These are phyloP conservation scores for Penicillium nordicum DNA, from an alignment of 2,329 filamentous ascomycete species.

Conservation along the genomic window DNA sequence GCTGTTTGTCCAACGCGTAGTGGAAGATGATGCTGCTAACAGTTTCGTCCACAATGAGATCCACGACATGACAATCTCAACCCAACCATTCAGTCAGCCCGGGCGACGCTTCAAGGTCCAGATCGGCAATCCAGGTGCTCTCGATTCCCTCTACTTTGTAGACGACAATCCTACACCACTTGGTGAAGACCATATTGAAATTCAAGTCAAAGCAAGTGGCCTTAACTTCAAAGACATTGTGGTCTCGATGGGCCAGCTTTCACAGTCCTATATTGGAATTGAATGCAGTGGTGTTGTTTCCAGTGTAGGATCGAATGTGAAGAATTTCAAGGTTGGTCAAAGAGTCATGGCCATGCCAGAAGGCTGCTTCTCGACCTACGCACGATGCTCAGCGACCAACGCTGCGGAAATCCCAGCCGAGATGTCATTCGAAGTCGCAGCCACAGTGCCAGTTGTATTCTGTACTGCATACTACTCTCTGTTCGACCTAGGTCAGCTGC, in stretches of 20 bases:
- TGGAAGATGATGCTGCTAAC: constrained; percentile 20
- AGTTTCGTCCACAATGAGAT: constrained; percentile 25
- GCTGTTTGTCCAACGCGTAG: constrained; percentile 20
- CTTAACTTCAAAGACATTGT: constrained; percentile 39
- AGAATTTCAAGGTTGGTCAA: constrained; percentile 31
- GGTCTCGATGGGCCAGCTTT: constrained; percentile 36
- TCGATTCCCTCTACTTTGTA: constrained; percentile 25
- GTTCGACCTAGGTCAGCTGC: constrained; percentile 19
- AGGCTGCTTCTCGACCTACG: constrained; percentile 32
- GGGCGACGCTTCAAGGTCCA: constrained; percentile 23
- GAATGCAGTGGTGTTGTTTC: constrained; percentile 36
- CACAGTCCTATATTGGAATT: constrained; percentile 30
- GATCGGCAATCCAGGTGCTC: constrained; percentile 20
- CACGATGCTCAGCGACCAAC: constrained; percentile 26
- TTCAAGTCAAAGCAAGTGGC: constrained; percentile 35
- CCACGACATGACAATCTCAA: constrained; percentile 19
- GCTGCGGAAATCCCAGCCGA: constrained; percentile 16
- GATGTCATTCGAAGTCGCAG: constrained; percentile 21
- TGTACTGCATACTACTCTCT: constrained; percentile 24
- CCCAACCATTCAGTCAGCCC: constrained; percentile 24
- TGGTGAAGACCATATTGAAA: constrained; percentile 29
- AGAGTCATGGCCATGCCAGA: constrained; percentile 32
- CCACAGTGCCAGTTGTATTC: constrained; percentile 22
- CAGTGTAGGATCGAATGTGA: constrained; percentile 30
- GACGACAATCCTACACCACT: constrained; percentile 19